Percentiles rank a stretch among this genome's conserved stretches.
These are phyloP conservation scores for Pseudogymnoascus sp. DNA, from an alignment of 2,329 filamentous ascomycete species.

Conservation along the genomic window DNA sequence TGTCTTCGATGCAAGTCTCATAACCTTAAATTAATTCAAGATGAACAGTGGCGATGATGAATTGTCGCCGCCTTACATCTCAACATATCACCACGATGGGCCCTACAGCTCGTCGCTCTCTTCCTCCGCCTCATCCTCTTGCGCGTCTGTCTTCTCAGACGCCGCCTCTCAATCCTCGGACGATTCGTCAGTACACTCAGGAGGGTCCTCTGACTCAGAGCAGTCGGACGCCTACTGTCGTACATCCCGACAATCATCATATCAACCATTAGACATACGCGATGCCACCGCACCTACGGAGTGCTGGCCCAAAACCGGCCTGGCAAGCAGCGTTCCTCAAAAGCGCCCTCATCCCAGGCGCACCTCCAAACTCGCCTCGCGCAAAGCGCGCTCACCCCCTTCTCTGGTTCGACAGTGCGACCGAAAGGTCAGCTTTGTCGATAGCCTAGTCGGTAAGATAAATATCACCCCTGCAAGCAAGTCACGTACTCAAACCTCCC, in stretches of 20 bases:
- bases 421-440: constrained; percentile 90
- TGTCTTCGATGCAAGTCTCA: constrained; percentile 14
- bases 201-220: constrained; percentile 44
- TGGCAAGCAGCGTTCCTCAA: constrained; percentile 44
- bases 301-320: constrained; percentile 28
- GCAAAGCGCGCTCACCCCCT: constrained; percentile 58
- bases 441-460: constrained; percentile 92
- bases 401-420: constrained; percentile 77
- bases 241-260: constrained; percentile 28
- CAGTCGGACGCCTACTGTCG: constrained; percentile 38
- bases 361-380: constrained; percentile 45
- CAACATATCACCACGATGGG: constrained; percentile 38
- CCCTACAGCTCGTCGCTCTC: constrained; percentile 3
- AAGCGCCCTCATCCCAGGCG: constrained; percentile 57
- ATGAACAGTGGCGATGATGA: constrained; percentile 49
- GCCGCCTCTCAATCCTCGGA: constrained; percentile 62
- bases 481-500: constrained; percentile 29
- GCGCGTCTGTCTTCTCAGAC: constrained; percentile 68
- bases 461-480: constrained; percentile 25
- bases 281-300: constrained; percentile 25
- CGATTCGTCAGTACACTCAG: constrained; percentile 55
- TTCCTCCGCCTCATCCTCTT: constrained; percentile 8
- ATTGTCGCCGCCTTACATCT: constrained; percentile 46
- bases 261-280: constrained; percentile 23
- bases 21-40: constrained; percentile 36